A percentile compares a stretch with the other conserved stretches of the same genome.
Conservation (phyloP, 805 yeast species). For the Pichia eremophila region DNA sequence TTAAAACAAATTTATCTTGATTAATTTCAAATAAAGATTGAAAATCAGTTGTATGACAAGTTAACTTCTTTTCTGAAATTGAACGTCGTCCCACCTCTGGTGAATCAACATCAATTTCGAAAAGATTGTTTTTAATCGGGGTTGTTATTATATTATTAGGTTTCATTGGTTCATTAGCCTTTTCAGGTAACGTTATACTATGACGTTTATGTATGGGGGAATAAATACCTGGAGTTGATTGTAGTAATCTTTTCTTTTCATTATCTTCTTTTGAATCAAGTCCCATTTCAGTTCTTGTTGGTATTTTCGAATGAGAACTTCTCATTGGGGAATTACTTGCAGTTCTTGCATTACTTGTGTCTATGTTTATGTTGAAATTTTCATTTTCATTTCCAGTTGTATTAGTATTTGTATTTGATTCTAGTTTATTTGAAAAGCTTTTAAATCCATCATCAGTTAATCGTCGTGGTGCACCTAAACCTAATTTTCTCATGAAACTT, state of each 20-base stretch:
- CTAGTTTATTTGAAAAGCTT: neutral
- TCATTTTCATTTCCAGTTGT: neutral
- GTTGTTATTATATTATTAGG: neutral
- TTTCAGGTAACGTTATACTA: neutral
- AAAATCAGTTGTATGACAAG: neutral
- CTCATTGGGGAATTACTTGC: neutral
- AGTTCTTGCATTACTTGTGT: too few species aligned
- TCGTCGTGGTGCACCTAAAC: conserved; percentile 44
- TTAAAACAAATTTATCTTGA: neutral
- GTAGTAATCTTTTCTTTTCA: neutral
- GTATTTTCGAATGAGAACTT: too few species aligned
- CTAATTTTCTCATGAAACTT: conserved; percentile 25
- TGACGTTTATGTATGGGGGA: conserved; percentile 18
- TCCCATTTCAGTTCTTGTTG: too few species aligned
- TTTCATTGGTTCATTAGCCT: neutral
- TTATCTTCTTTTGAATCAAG: neutral
- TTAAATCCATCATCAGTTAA: conserved; percentile 21
- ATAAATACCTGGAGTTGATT: conserved; percentile 11
- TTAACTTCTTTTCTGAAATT: neutral
- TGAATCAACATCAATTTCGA: conserved; percentile 9
- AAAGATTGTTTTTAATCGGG: neutral
- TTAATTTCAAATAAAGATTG: neutral
- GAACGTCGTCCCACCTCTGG: conserved; percentile 21
- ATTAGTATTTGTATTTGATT: too few species aligned
- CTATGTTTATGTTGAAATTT: neutral